Conservation (phyloP, 352 stramenopile genomes). For the Phytophthora capsici region DNA sequence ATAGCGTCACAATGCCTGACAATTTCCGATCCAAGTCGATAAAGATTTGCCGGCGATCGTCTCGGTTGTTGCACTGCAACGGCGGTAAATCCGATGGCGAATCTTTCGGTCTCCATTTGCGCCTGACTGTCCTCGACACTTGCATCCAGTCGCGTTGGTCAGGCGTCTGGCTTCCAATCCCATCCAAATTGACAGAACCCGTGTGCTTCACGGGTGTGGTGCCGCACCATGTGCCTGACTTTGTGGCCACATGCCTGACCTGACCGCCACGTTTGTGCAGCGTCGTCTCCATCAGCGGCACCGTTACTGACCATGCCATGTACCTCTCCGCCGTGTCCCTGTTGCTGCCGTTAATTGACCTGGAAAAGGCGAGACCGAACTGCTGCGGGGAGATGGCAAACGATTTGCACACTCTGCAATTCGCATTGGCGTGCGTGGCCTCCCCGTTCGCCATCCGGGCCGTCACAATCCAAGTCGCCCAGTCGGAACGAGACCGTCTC, state of each 20-base stretch:
- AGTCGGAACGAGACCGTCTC: conserved; percentile 17
- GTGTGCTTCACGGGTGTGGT: no score
- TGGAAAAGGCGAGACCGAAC: conserved; percentile 8
- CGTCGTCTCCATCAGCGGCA: conserved; percentile 9
- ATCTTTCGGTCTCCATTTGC: conserved; percentile 2
- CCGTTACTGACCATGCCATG: conserved; percentile 8
- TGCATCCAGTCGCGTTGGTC: conserved; percentile 5
- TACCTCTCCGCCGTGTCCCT: conserved; percentile 16
- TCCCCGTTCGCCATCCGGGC: neutral
- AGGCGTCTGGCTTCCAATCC: conserved; percentile 10
- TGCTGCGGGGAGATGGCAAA: neutral
- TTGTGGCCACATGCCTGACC: conserved; percentile 3
- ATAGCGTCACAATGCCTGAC: neutral
- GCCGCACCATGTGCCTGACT: conserved; percentile 1
- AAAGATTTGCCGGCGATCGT: conserved; percentile 1
- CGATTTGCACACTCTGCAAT: conserved; percentile 33
- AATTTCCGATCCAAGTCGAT: no score
- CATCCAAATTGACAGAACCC: conserved; percentile 2
- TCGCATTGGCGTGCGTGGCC: conserved; percentile 7
- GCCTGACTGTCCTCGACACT: conserved; percentile 9
- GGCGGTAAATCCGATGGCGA: neutral
- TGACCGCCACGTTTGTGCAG: neutral
- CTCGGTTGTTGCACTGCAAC: conserved; percentile 6
- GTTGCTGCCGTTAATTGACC: conserved; percentile 1
- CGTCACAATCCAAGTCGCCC: conserved; percentile 29